These are phyloP conservation scores for Russula foetens DNA, from an alignment of 768 basidiomycete species.

Conservation along the genomic window DNA sequence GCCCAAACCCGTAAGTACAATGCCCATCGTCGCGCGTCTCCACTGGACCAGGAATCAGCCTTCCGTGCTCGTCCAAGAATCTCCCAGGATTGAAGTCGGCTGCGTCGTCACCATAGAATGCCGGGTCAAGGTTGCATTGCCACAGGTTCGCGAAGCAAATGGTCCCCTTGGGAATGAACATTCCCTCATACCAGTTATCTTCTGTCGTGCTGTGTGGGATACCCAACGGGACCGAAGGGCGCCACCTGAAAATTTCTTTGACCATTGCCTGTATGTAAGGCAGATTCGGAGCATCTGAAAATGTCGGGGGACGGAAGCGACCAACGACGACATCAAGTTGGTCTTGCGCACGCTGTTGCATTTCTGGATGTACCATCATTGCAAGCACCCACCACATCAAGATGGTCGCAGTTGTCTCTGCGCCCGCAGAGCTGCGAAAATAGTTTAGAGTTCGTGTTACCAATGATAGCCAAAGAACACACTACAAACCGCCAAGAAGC, in stretches of 20 bases:
- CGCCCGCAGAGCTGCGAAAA: not conserved
- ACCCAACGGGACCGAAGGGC: not conserved
- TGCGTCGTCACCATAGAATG: slow-evolving; percentile 14
- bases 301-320: not conserved
- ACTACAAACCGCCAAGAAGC: slow-evolving; percentile 16
- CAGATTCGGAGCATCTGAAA: not conserved
- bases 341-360: slow-evolving; percentile 7
- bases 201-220: slow-evolving; percentile 8
- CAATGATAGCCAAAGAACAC: not conserved
- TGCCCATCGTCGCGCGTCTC: slow-evolving; percentile 13
- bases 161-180: slow-evolving; percentile 30
- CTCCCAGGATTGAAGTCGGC: slow-evolving; percentile 18
- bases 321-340: slow-evolving; percentile 3
- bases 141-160: slow-evolving; percentile 25
- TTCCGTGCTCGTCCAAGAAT: slow-evolving; percentile 10
- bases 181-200: slow-evolving; percentile 25
- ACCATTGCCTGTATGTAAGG: slow-evolving; percentile 1
- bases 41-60: not conserved
- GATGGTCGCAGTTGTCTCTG: slow-evolving; percentile 1
- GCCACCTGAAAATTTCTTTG: slow-evolving; percentile 6
- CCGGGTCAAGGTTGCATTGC: not conserved
- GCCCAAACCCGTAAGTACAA: slow-evolving; percentile 14
- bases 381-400: slow-evolving; percentile 11
- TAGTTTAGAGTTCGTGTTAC: not conserved
- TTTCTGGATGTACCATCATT: slow-evolving; percentile 15